Percentiles rank a stretch among this genome's conserved stretches.
These are phyloP conservation scores for Phalaenopsis hybrid DNA, from an alignment of 116 monocot genomes.

Conservation along the genomic window DNA sequence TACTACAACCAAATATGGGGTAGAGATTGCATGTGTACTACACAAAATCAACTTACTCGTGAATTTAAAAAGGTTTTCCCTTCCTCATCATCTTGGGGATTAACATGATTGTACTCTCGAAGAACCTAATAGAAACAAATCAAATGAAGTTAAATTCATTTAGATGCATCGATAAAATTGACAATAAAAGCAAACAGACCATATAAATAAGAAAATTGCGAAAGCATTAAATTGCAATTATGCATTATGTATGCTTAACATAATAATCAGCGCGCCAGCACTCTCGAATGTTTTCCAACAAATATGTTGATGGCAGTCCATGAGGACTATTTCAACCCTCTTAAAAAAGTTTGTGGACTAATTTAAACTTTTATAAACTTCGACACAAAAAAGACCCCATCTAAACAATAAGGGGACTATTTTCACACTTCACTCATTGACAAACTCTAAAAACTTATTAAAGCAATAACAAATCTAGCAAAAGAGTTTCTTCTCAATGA, in stretches of 20 bases:
- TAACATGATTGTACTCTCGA: conserved; percentile 95
- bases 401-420: no score
- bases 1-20: background rate
- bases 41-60: conserved; percentile 41
- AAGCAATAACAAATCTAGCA: background rate
- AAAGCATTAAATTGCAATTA: background rate
- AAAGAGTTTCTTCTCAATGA: background rate
- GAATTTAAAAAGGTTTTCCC: conserved; percentile 87
- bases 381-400: no score
- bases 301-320: background rate
- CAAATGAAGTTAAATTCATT: background rate
- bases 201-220: background rate
- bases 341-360: no score
- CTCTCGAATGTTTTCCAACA: background rate
- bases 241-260: background rate
- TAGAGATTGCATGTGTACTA: background rate
- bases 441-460: background rate
- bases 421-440: background rate
- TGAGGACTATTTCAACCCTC: background rate
- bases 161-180: background rate
- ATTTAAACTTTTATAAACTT: no score
- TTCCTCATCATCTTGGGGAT: conserved; percentile 86
- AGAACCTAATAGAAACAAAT: conserved; percentile 44
- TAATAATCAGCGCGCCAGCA: background rate
- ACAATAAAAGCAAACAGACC: background rate